These are phyloP conservation scores for Vigna angularis DNA, from an alignment of 306 rosid genomes.

Conservation along the genomic window DNA sequence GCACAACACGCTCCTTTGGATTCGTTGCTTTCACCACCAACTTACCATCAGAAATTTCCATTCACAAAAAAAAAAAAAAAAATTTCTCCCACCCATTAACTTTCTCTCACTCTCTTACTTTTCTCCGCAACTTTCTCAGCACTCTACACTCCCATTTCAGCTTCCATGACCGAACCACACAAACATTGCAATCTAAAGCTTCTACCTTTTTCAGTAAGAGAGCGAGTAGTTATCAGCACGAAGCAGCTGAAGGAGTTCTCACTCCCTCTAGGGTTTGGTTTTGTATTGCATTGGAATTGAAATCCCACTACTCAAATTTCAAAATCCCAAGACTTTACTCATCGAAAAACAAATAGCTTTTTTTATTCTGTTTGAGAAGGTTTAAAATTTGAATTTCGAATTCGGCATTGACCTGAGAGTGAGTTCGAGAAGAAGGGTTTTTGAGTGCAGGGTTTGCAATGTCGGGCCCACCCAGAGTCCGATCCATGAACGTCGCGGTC, in stretches of 20 bases:
- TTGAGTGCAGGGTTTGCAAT: constrained; percentile 49
- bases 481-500: constrained; percentile 67
- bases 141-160: constrained; percentile 13
- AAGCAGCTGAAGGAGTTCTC: constrained; percentile 41
- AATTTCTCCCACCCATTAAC: constrained; percentile 31
- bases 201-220: constrained; percentile 31
- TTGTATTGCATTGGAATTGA: constrained; percentile 38
- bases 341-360: neutral
- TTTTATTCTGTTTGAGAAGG: constrained; percentile 2
- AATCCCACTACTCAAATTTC: constrained; percentile 24
- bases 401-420: constrained; percentile 43
- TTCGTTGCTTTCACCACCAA: constrained; percentile 68
- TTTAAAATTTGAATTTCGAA: constrained; percentile 44
- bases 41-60: constrained; percentile 44
- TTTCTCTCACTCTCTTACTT: constrained; percentile 50
- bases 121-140: constrained; percentile 44
- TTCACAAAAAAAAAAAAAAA: neutral
- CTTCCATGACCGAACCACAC: constrained; percentile 21
- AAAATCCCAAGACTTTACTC: constrained; percentile 27
- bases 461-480: constrained; percentile 91
- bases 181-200: constrained; percentile 25
- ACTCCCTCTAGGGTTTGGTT: constrained; percentile 58
- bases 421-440: constrained; percentile 29
- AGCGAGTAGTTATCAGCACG: constrained; percentile 31
- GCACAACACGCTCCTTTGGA: constrained; percentile 34